A percentile compares a stretch with the other conserved stretches of the same genome.
These are phyloP conservation scores for Brassica nigra DNA, from an alignment of 345 rosid genomes.

Conservation along the genomic window DNA sequence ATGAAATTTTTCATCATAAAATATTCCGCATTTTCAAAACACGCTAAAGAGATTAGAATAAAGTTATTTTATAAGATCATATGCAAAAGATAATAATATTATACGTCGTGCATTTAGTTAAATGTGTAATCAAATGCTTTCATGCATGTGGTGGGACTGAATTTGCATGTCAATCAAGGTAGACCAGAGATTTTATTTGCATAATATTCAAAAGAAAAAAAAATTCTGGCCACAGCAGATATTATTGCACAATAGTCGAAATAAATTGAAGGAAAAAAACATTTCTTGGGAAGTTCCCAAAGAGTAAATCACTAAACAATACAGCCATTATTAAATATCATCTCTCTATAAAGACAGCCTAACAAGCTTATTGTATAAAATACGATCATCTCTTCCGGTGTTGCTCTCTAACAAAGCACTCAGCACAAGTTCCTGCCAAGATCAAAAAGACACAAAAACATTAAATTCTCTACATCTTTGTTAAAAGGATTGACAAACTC, in stretches of 20 bases:
- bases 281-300: background rate
- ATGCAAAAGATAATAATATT: too few relatives aligned
- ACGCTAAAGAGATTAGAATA: too few relatives aligned
- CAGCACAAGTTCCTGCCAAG: conserved; percentile 83
- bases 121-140: too few relatives aligned
- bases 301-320: background rate
- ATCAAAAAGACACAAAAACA: background rate
- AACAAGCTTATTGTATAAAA: conserved; percentile 80
- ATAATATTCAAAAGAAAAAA: background rate
- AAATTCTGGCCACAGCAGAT: background rate
- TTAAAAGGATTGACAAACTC: conserved; percentile 1
- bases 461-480: background rate
- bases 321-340: background rate
- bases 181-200: too few relatives aligned
- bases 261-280: background rate
- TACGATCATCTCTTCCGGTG: conserved; percentile 93
- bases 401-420: conserved; percentile 90
- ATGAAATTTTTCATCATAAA: too few relatives aligned
- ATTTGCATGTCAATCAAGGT: too few relatives aligned
- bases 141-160: too few relatives aligned
- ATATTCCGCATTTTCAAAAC: too few relatives aligned
- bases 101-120: too few relatives aligned
- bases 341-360: conserved; percentile 45
- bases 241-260: background rate
- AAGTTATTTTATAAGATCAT: too few relatives aligned